A percentile compares a stretch with the other conserved stretches of the same genome.
phyloP scores from a whole-genome alignment of 192 early-diverging fungal genomes.

The Backusella parvicylindrica region DNA sequence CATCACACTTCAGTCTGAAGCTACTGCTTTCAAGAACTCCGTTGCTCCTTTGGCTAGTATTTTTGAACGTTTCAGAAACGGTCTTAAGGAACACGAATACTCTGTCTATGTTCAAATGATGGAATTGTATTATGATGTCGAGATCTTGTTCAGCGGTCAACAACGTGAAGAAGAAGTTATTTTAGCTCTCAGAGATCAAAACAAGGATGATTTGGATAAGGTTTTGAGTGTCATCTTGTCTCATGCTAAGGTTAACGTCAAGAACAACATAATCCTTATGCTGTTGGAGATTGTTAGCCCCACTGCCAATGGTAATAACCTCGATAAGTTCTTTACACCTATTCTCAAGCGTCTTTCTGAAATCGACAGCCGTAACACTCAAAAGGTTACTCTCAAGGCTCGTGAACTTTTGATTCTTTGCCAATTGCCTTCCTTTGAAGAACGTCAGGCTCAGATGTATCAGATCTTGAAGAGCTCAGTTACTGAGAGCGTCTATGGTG shows the following conservation, averaged over 20 bases:
- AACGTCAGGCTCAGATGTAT: conserved; percentile 82
- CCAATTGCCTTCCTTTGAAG: conserved; percentile 90
- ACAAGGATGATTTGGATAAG: conserved; percentile 76
- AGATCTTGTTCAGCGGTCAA: conserved; percentile 74
- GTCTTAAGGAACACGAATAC: conserved; percentile 75
- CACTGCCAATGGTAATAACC: conserved; percentile 53
- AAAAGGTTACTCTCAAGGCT: conserved; percentile 91
- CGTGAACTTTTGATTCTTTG: conserved; percentile 92
- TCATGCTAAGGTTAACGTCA: conserved; percentile 74
- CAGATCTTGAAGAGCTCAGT: conserved; percentile 75
- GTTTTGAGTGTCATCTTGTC: conserved; percentile 74
- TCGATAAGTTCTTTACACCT: conserved; percentile 72
- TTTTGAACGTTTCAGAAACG: conserved; percentile 66
- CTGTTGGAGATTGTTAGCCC: conserved; percentile 82
- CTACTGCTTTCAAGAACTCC: conserved; percentile 52
- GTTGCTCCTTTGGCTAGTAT: conserved; percentile 67
- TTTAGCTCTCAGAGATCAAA: conserved; percentile 77
- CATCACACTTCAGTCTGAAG: conserved; percentile 61
- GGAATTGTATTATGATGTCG: conserved; percentile 81
- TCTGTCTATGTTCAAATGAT: conserved; percentile 70
- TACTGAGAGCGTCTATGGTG: conserved; percentile 75
- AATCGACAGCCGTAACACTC: conserved; percentile 67
- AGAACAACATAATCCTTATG: conserved; percentile 73
- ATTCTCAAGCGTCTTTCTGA: conserved; percentile 78
- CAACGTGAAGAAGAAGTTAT: conserved; percentile 83